Conservation (phyloP, 768 basidiomycete species). For the Psilocybe sp. region DNA sequence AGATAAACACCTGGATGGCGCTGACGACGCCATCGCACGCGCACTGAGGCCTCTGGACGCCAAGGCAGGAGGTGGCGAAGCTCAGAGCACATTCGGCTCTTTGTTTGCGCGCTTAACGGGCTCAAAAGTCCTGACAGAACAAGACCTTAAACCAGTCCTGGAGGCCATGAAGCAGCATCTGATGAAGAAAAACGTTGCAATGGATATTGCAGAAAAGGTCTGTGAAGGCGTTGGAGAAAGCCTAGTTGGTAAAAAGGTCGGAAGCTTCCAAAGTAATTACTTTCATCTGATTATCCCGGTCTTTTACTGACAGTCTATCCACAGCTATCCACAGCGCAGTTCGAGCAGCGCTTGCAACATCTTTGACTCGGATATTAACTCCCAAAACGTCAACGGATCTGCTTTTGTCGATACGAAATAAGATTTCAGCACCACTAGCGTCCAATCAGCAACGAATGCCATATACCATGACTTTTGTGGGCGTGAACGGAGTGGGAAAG, state of each 20-base stretch:
- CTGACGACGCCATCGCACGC: slow-evolving; percentile 54
- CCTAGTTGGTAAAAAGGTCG: slow-evolving; percentile 87
- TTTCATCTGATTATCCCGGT: background rate
- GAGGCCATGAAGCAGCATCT: slow-evolving; percentile 96
- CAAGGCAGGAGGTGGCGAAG: slow-evolving; percentile 34
- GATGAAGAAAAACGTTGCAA: slow-evolving; percentile 98
- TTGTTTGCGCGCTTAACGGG: slow-evolving; percentile 87
- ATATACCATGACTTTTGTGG: slow-evolving; percentile 94
- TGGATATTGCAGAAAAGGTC: slow-evolving; percentile 91
- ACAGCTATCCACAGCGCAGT: slow-evolving; percentile 85
- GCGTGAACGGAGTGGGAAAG: slow-evolving; percentile 98
- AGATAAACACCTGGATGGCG: slow-evolving; percentile 30
- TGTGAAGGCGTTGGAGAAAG: slow-evolving; percentile 92
- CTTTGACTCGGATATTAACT: slow-evolving; percentile 90
- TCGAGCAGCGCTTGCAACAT: slow-evolving; percentile 74
- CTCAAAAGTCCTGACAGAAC: slow-evolving; percentile 74
- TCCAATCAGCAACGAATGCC: slow-evolving; percentile 79
- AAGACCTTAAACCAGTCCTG: slow-evolving; percentile 84
- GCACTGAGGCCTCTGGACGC: slow-evolving; percentile 48
- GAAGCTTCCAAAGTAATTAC: slow-evolving; percentile 76
- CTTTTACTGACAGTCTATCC: slow-evolving; percentile 4
- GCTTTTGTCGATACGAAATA: slow-evolving; percentile 87
- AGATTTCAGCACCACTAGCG: slow-evolving; percentile 69
- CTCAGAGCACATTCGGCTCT: slow-evolving; percentile 66
- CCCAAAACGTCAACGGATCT: slow-evolving; percentile 98